phyloP scores from a whole-genome alignment of 129 eudicot species.

The Lactuca saligna region DNA sequence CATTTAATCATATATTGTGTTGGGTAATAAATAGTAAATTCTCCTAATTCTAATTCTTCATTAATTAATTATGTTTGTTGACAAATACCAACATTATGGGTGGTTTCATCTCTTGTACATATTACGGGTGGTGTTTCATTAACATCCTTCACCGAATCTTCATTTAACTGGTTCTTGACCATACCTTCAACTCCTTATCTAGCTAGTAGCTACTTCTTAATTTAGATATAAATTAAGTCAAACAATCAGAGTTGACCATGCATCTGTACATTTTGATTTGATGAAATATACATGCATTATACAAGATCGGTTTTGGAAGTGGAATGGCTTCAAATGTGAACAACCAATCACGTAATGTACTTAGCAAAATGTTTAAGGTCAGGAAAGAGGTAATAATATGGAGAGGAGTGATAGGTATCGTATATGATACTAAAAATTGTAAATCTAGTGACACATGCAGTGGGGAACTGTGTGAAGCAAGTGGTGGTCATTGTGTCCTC shows the following conservation, averaged over 20 bases:
- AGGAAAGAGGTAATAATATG: slow-evolving; percentile 87
- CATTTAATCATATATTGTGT: slow-evolving; percentile 1
- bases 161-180: slow-evolving; percentile 73
- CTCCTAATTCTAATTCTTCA: too few relatives aligned
- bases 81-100: slow-evolving; percentile 78
- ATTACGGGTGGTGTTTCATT: slow-evolving; percentile 91
- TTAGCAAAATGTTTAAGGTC: slow-evolving; percentile 79
- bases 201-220: too few relatives aligned
- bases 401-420: too few relatives aligned
- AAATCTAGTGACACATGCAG: too few relatives aligned
- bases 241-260: slow-evolving; percentile 5
- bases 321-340: slow-evolving; percentile 96
- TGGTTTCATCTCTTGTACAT: slow-evolving; percentile 75
- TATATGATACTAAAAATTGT: too few relatives aligned
- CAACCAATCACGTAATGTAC: slow-evolving; percentile 88
- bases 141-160: slow-evolving; percentile 83
- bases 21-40: slow-evolving; percentile 1
- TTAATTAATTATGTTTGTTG: slow-evolving; percentile 11
- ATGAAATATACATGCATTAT: too few relatives aligned
- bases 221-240: not conserved
- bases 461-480: too few relatives aligned
- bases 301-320: slow-evolving; percentile 90
- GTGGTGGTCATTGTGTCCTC: too few relatives aligned
- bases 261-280: slow-evolving; percentile 10
- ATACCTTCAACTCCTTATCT: not conserved